Conservation (phyloP, 768 basidiomycete genomes). For the Boletus reticulatus region DNA sequence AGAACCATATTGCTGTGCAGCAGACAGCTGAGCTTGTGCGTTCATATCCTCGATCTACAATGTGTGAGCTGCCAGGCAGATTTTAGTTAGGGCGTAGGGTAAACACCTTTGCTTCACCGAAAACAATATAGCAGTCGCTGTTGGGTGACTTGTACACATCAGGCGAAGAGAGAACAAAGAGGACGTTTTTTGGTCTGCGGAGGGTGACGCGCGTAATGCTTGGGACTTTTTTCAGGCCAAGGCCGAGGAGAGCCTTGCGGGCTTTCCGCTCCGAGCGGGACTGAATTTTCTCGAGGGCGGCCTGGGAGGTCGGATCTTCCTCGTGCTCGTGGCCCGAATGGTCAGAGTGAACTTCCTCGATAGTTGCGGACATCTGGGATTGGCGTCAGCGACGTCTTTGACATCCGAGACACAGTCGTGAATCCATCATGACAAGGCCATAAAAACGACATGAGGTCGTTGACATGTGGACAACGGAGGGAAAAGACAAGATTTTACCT, state of each 20-base stretch:
- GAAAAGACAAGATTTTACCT: constrained; percentile 15
- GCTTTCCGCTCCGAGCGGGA: constrained; percentile 95
- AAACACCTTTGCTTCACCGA: constrained; percentile 90
- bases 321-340: constrained; percentile 74
- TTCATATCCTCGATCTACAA: constrained; percentile 84
- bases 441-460: neutral
- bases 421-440: constrained; percentile 28
- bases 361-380: constrained; percentile 64
- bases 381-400: constrained; percentile 24
- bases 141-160: constrained; percentile 98
- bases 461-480: neutral
- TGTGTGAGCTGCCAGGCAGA: neutral
- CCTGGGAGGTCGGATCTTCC: constrained; percentile 81
- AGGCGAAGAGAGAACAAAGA: constrained; percentile 89
- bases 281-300: constrained; percentile 90
- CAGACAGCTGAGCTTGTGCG: constrained; percentile 69
- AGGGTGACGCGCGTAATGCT: constrained; percentile 95
- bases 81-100: constrained; percentile 8
- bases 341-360: constrained; percentile 82
- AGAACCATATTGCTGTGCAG: constrained; percentile 74
- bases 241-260: constrained; percentile 84
- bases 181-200: constrained; percentile 92
- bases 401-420: constrained; percentile 28
- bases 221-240: constrained; percentile 91
- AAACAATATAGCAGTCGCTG: constrained; percentile 98